Evolutionary conservation across 306 rosid species (phyloP), one percentile per base, ranked within the genome.

Genomic region (Glycine latifolia): DNA sequence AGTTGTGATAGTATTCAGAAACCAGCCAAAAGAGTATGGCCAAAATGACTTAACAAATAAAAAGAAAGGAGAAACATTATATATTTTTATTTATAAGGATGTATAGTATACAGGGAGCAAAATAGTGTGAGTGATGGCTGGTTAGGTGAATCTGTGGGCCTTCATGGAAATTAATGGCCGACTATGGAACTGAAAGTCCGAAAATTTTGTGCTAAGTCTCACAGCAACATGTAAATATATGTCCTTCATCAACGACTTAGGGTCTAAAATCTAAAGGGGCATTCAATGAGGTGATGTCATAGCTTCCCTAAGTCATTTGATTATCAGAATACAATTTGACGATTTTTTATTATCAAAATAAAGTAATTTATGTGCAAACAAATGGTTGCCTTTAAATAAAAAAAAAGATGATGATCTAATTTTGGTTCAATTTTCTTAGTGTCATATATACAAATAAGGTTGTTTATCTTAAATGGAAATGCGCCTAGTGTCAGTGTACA

Each of bases 91-190:
- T 26, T 26, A 26, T 26, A 26, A 26, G 31, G 31, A 26, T 26
- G 1, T 26, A 37, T 1, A 44, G 16, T 15, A 75, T 59, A 46
- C 37, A 44, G 53, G 50, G 74, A 69, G 79, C 71, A 80, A 70
- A 73, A 77, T 13, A 35, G 81, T 82, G 56, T 10, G 71, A 44
- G 26, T 82, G 80, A 59, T 44, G 33, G 60, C 35, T 65, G 89
- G 89, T 86, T 91, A 59, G 91, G 91, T 88, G 84, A 70, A 67
- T 17, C 2, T 75, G 91, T 85, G 86, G 91, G 87, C 68, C 87
- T 74, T 7, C 49, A 49, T 53, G 80, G 81, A 84, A 81, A 76
- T 87, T 52, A 88, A 88, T 90, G 90, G 83, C 94, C 87, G 87
- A 80, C 92, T 88, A 82, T 65, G 86, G 79, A 78, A 72, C 85